Conservation (phyloP, 805 yeast species). For the Lipomyces spencermartinsiae region DNA sequence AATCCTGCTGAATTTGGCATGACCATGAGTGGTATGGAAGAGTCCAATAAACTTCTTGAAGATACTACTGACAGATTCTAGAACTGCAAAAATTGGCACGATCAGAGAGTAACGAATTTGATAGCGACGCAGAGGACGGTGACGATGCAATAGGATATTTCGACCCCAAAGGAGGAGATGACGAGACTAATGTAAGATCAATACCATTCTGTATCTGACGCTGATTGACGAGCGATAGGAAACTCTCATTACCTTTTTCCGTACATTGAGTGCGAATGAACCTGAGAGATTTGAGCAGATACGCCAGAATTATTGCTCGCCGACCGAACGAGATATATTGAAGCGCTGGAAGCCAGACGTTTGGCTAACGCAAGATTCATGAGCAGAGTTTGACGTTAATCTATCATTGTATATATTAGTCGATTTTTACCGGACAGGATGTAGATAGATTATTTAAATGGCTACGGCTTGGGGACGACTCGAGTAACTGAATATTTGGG, state of each 20-base stretch:
- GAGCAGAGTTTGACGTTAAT: neutral
- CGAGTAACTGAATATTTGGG: too few species aligned
- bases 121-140: conserved; percentile 77
- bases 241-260: conserved; percentile 16
- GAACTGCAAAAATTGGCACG: conserved; percentile 31
- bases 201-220: neutral
- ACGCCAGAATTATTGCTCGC: conserved; percentile 17
- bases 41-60: conserved; percentile 11
- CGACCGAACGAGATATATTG: conserved; percentile 19
- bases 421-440: neutral
- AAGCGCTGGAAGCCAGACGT: conserved; percentile 20
- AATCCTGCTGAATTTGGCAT: conserved; percentile 42
- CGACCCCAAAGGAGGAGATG: conserved; percentile 29
- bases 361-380: neutral
- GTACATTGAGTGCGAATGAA: conserved; percentile 15
- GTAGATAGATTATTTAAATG: neutral
- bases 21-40: conserved; percentile 28
- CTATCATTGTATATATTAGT: conserved; percentile 1
- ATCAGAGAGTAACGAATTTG: conserved; percentile 47
- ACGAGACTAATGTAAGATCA: conserved; percentile 23
- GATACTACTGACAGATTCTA: conserved; percentile 15
- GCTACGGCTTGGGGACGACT: neutral
- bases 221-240: conserved; percentile 5
- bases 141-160: conserved; percentile 29
- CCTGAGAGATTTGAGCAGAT: conserved; percentile 13